Percentiles rank a stretch among this genome's conserved stretches.
phyloP scores from a whole-genome alignment of 805 yeast genomes.

The Lachancea meyersii region DNA sequence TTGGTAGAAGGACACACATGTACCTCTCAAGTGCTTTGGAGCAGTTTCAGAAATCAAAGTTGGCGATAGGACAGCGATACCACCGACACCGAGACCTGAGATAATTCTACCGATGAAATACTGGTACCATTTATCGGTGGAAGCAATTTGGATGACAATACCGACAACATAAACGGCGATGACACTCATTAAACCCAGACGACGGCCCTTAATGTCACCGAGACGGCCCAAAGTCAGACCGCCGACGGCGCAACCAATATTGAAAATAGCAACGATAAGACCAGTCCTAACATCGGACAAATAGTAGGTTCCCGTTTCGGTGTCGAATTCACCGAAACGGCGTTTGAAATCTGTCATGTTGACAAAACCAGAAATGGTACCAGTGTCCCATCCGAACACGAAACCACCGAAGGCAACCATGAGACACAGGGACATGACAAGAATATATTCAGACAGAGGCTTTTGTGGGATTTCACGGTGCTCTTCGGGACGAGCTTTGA shows the following conservation, averaged over 20 bases:
- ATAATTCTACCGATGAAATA: constrained; percentile 59
- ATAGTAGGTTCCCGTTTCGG: constrained; percentile 37
- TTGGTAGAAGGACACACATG: constrained; percentile 65
- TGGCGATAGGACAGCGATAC: constrained; percentile 70
- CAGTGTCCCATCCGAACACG: constrained; percentile 72
- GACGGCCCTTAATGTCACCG: constrained; percentile 63
- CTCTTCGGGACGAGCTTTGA: constrained; percentile 7
- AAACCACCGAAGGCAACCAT: constrained; percentile 21
- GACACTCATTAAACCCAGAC: constrained; percentile 53
- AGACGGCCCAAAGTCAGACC: constrained; percentile 52
- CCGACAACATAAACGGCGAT: constrained; percentile 63
- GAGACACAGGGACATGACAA: constrained; percentile 24
- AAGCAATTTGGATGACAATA: constrained; percentile 58
- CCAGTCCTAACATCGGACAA: constrained; percentile 52
- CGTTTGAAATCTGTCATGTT: constrained; percentile 46
- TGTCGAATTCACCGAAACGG: constrained; percentile 49
- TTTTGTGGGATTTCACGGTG: constrained; percentile 22
- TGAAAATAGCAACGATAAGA: constrained; percentile 54
- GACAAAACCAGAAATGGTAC: constrained; percentile 72
- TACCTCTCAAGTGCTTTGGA: constrained; percentile 52
- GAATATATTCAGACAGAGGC: constrained; percentile 25
- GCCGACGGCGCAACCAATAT: constrained; percentile 73
- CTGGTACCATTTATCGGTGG: constrained; percentile 55
- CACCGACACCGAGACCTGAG: constrained; percentile 80
- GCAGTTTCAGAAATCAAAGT: constrained; percentile 49